phyloP scores from a whole-genome alignment of 2,329 filamentous ascomycete species.

The Scedosporium apiospermum region DNA sequence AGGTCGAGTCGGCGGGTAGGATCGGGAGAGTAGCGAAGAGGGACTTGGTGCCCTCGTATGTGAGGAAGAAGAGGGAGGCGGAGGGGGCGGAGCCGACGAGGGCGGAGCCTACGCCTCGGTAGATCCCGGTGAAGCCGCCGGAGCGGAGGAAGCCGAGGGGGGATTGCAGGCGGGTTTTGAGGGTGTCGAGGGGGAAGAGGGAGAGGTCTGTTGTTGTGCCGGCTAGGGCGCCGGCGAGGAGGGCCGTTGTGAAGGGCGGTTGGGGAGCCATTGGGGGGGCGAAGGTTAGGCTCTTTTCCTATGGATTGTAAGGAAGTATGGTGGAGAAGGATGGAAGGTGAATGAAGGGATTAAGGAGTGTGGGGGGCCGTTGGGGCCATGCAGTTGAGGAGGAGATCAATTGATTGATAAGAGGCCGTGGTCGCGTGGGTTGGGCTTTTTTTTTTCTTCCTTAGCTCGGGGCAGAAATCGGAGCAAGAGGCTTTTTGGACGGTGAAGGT shows the following conservation, averaged over 20 bases:
- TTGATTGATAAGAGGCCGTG: not conserved
- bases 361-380: not conserved
- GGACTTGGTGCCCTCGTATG: constrained; percentile 70
- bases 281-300: not conserved
- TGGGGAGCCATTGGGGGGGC: not conserved
- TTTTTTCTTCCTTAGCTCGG: not conserved
- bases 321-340: not conserved
- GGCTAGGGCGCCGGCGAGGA: constrained; percentile 77
- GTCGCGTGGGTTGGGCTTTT: not conserved
- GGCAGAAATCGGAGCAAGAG: not conserved
- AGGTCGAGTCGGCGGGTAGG: constrained; percentile 15
- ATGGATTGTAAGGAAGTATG: not conserved
- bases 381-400: not conserved
- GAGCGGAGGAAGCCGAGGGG: constrained; percentile 65
- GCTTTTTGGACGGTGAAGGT: not conserved
- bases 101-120: constrained; percentile 82
- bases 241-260: constrained; percentile 40
- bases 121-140: constrained; percentile 85
- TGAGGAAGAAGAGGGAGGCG: constrained; percentile 94
- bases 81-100: constrained; percentile 87
- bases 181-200: constrained; percentile 94
- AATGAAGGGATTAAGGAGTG: not conserved
- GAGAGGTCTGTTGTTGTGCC: constrained; percentile 95
- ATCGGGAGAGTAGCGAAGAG: constrained; percentile 26
- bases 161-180: constrained; percentile 95